Base-by-base conservation (phyloP, 768 basidiomycete species). In the Cyathus striatus region DNA sequence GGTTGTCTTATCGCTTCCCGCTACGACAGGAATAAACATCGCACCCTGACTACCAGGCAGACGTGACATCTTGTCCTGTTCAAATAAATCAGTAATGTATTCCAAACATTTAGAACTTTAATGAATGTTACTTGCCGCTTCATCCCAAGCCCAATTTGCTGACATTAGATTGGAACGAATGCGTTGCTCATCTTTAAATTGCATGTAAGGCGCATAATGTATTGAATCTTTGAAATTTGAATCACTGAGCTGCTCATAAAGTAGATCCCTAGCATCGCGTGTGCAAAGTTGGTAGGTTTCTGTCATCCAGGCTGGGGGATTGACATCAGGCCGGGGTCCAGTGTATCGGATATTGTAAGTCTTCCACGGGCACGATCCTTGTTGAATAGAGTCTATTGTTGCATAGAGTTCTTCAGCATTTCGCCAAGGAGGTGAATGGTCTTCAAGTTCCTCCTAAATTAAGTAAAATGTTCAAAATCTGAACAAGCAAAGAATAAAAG, bases 1-100 rank as follows among this genome's bases (percentile, higher is more conserved):
- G 2, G 59, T 62, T 1, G 64, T 65, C 42, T 68, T 68, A 41
- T 66, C 55, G 38, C 60, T 64, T 1, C 66, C 61, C 5, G 47
- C 44, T 17, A 66, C 42, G 7, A 63, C 43, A 3, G 54, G 49
- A 4, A 55, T 44, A 32, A 60, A 44, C 41, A 60, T 49, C 12
- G 53, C 44, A 16, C 62, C 61, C 35, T 52, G 56, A n/a, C 9
- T 30, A n/a, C 9, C 7, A 9, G 27, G n/a, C n/a, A n/a, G n/a
- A n/a, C n/a, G n/a, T n/a, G 47, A 44, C 41, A 47, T 42, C 20
- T 12, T 46, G 22, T 44, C 24, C 45, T 52, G n/a, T n/a, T n/a
- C n/a, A n/a, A n/a, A 23, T 16, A 17, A 42, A 18, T 25, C 16
- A 27, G 4, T 23, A 40, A 23, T 33, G 23, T 10, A 36, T n/a